Evolutionary conservation across 192 early-diverging fungal genomes (phyloP), one percentile per base, ranked within the genome.

Genomic region (Spinellus fusiger): DNA sequence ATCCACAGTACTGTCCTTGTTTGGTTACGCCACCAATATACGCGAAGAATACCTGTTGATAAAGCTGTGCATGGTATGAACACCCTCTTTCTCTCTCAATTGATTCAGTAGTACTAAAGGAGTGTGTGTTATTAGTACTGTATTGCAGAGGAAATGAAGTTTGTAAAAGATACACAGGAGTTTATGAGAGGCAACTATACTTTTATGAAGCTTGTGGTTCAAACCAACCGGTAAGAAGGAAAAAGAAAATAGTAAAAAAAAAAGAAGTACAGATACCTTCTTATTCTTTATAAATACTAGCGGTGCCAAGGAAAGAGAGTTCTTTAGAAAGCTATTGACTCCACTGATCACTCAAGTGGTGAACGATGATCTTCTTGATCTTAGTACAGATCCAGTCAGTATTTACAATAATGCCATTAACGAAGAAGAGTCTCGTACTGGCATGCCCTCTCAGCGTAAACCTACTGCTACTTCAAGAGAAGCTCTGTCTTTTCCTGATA

Each of bases 41-140:
- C 80, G 96, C 35, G 97, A 98, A 60, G 98, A 99, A 75, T 99
- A 93, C 62, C 69, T 99, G 34, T 73, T 98, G 66, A 84, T 99
- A 48, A 93, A 91, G 70, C 72, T 99, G 34, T 95, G 98, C 69
- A 90, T 94, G 74, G 86, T 88, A 59, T 73, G 23, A 12, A 64
- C 5, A 16, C 25, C 3, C 0, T 12, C 0, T 9, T 46, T 51
- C 0, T 23, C 12, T 26, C 0, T 3, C 4, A 18, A 22, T n/a
- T 13, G 34, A n/a, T n/a, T n/a, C n/a, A n/a, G n/a, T n/a, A n/a
- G n/a, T n/a, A n/a, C n/a, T n/a, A n/a, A n/a, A n/a, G n/a, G n/a
- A n/a, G 10, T 8, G 34, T 20, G 0, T 58, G 22, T 61, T 51
- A 26, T 44, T 54, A 80, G 75, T 65, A 75, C 50, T 80, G 77